phyloP scores from a whole-genome alignment of 345 rosid species.

The Euphorbia tirucalli region DNA sequence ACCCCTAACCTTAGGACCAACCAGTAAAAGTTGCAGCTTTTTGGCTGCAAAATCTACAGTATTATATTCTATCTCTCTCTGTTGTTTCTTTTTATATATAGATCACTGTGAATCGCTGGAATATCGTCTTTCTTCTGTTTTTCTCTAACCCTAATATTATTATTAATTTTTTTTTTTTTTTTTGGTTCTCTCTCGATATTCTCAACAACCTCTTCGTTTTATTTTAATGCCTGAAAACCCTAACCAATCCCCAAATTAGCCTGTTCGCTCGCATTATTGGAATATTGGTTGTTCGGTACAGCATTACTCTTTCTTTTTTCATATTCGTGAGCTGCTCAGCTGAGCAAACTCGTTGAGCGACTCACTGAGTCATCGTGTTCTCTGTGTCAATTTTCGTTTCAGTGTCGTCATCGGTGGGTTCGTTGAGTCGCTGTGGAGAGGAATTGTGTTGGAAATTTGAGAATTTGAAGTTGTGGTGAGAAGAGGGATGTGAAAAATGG shows the following conservation, averaged over 20 bases:
- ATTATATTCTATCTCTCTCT: conserved; percentile 10
- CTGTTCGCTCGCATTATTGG: neutral
- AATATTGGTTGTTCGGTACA: neutral
- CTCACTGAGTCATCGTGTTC: neutral
- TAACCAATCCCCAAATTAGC: neutral
- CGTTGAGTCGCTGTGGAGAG: too few species aligned
- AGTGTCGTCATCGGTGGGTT: too few species aligned
- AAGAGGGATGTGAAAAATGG: conserved; percentile 50
- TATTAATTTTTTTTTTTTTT: too few species aligned
- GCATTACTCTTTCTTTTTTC: neutral
- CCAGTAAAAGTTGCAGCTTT: conserved; percentile 14
- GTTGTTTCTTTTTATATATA: neutral
- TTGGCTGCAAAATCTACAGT: conserved; percentile 6
- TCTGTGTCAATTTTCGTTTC: too few species aligned
- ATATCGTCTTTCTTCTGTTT: neutral
- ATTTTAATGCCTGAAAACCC: conserved; percentile 5
- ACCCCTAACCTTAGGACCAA: neutral
- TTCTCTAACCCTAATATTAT: conserved; percentile 13
- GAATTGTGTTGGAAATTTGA: neutral
- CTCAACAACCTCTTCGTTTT: neutral
- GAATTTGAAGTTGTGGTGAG: neutral
- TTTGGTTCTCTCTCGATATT: neutral
- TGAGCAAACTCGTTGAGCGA: conserved; percentile 13
- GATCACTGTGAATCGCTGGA: conserved; percentile 18
- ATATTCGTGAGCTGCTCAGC: neutral